These are phyloP conservation scores for Olyra latifolia DNA, from an alignment of 176 grass and related monocot species.

Conservation along the genomic window DNA sequence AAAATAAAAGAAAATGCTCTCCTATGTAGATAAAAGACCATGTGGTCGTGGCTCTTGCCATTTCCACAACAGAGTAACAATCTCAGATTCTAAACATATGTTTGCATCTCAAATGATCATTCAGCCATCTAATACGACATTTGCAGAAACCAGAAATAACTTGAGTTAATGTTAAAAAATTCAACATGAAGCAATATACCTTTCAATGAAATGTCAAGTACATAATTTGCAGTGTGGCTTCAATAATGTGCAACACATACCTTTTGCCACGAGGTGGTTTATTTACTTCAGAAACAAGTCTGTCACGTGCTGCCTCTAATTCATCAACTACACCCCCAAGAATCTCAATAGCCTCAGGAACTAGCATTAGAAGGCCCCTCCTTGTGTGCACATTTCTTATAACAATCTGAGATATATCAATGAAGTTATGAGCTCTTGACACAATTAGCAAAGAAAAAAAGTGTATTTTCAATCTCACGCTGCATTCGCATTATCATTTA, in stretches of 20 bases:
- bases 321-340: slow-evolving; percentile 74
- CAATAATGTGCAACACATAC: slow-evolving; percentile 34
- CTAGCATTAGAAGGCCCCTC: slow-evolving; percentile 79
- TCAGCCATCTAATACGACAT: neutral
- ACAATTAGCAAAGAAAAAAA: slow-evolving; percentile 1
- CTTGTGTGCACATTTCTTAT: slow-evolving; percentile 78
- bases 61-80: neutral
- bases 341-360: slow-evolving; percentile 80
- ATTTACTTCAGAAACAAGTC: slow-evolving; percentile 90
- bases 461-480: neutral
- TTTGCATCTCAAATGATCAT: slow-evolving; percentile 30
- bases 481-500: neutral
- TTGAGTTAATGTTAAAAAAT: slow-evolving; percentile 26
- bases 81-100: slow-evolving; percentile 1
- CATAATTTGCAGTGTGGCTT: neutral
- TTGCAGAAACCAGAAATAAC: slow-evolving; percentile 16
- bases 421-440: neutral
- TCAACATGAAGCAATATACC: neutral
- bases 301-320: slow-evolving; percentile 72
- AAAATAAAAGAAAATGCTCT: neutral
- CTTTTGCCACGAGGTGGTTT: slow-evolving; percentile 89
- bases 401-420: slow-evolving; percentile 55
- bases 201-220: slow-evolving; percentile 18
- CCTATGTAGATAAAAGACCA: neutral
- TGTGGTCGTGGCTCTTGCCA: neutral